These are phyloP conservation scores for Apiotrichum brassicae DNA, from an alignment of 1,284 basidiomycete species.

Conservation along the genomic window DNA sequence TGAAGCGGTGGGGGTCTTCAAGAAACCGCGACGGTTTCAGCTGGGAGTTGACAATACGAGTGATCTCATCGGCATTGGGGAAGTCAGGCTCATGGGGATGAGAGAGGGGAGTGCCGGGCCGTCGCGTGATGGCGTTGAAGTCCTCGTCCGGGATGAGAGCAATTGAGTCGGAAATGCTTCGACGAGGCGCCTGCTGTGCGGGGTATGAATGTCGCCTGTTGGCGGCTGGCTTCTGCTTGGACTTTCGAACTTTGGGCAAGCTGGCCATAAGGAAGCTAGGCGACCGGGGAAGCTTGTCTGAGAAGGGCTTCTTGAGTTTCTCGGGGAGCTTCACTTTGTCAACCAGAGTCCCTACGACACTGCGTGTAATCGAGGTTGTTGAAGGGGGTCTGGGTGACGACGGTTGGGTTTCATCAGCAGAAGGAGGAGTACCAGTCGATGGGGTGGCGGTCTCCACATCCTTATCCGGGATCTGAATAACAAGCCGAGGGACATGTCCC, in stretches of 20 bases:
- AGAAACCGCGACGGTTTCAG: neutral
- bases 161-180: neutral
- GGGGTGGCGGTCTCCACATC: neutral
- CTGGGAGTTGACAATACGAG: neutral
- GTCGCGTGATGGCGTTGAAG: neutral
- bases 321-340: neutral
- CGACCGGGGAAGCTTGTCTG: neutral
- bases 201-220: neutral
- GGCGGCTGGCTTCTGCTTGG: neutral
- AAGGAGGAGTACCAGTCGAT: neutral
- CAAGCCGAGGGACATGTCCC: no score
- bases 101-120: no score
- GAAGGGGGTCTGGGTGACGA: neutral
- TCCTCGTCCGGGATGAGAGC: neutral
- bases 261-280: neutral
- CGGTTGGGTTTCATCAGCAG: neutral
- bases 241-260: neutral
- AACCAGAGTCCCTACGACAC: neutral
- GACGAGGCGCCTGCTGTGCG: neutral
- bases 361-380: neutral
- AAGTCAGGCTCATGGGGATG: no score
- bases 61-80: no score
- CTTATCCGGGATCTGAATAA: no score
- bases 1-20: neutral
- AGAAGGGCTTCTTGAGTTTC: neutral